Evolutionary conservation across 164 flowering plant species (phyloP), one percentile per base, ranked within the genome.

Genomic region (Annona squamosa): DNA sequence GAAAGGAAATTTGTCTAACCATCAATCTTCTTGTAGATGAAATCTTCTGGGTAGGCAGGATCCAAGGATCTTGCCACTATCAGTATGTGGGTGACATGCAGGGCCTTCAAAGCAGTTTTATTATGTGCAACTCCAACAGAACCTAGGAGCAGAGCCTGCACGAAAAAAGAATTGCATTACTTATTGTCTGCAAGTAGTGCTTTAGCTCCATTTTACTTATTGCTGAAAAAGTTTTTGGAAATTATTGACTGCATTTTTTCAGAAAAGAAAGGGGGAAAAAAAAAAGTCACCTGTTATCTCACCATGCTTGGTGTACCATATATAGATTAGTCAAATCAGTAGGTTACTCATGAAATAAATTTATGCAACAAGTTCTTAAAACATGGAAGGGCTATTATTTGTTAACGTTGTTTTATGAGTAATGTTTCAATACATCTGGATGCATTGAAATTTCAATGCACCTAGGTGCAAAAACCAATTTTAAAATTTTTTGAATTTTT

Each of bases 111-210:
- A 43, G 67, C 82, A 71, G 65, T 81, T 78, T 74, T 87, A 77
- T 92, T 88, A 70, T 63, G 67, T 4, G 97, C 97, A 74, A 97
- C 99, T 78, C 88, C 91, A 70, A 89, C n/a, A 4, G 97, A 91
- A 48, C 98, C 97, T 82, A 94, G 76, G 82, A 79, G 90, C 52
- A 91, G 89, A 81, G 94, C 97, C 99, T 94, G 65, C 59, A 59
- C 71, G 4, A 65, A 46, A 10, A 71, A 3, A 48, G 5, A 65
- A 72, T 63, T 12, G 5, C 1, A 65, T 65, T 61, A 61, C 19
- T 69, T 12, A 69, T 69, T 69, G 9, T 26, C 61, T 52, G 43
- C 44, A 69, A 68, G 52, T 16, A 42, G 10, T 7, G 52, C 43
- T 5, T 13, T 42, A 63, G 37, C 6, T 13, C 66, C 42, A 63